These are phyloP conservation scores for Lyophyllum decastes DNA, from an alignment of 768 basidiomycete genomes.

Conservation along the genomic window DNA sequence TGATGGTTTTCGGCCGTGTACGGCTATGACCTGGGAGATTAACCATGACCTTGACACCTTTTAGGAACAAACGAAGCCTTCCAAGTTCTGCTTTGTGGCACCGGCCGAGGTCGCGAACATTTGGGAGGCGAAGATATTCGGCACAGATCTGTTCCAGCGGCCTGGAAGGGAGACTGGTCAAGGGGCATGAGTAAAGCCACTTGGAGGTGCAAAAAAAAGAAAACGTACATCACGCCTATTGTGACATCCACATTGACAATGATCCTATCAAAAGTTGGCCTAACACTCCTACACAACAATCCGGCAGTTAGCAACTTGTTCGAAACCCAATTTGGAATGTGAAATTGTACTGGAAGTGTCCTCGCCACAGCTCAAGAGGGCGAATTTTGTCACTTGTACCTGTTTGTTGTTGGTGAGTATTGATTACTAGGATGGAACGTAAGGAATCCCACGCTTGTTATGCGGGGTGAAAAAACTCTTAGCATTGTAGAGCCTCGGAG, in stretches of 20 bases:
- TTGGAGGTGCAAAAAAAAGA: neutral
- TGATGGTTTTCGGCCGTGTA: conserved; percentile 26
- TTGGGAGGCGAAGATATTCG: conserved; percentile 15
- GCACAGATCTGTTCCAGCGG: conserved; percentile 23
- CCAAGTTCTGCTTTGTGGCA: conserved; percentile 19
- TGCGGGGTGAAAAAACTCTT: conserved; percentile 26
- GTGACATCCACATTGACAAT: conserved; percentile 45
- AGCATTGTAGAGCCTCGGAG: conserved; percentile 21
- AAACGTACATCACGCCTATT: conserved; percentile 38
- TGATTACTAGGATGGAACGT: neutral
- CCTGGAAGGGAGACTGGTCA: conserved; percentile 23
- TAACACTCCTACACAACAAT: conserved; percentile 37
- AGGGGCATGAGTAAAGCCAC: neutral
- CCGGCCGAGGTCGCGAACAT: conserved; percentile 18
- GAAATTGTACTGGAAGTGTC: conserved; percentile 41
- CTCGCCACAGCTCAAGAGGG: conserved; percentile 41
- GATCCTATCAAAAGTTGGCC: conserved; percentile 35
- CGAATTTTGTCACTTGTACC: conserved; percentile 17
- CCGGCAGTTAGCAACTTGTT: neutral
- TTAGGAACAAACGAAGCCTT: conserved; percentile 27
- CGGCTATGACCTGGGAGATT: conserved; percentile 17
- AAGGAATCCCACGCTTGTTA: conserved; percentile 13
- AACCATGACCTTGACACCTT: conserved; percentile 29
- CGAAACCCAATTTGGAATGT: neutral
- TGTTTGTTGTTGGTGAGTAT: conserved; percentile 6